Percentiles rank a stretch among this genome's conserved stretches.
phyloP scores from a whole-genome alignment of 2,329 filamentous ascomycete genomes.

The Apiospora marii region DNA sequence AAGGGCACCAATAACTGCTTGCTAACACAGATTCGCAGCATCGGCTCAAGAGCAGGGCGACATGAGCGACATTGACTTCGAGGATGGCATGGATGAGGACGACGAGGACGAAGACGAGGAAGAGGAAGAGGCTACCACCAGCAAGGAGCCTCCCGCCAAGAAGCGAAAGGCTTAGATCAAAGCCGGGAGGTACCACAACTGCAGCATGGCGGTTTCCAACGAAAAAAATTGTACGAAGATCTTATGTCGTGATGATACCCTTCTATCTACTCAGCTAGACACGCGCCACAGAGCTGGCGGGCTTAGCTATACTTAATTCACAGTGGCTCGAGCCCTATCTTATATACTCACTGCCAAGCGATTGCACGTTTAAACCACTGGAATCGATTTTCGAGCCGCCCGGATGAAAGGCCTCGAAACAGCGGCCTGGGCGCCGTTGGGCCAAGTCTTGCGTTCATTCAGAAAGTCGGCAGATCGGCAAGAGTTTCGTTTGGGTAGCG shows the following conservation, averaged over 20 bases:
- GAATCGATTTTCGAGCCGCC: neutral
- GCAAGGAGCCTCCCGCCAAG: constrained; percentile 28
- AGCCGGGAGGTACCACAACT: neutral
- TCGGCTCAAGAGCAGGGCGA: constrained; percentile 64
- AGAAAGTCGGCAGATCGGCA: constrained; percentile 5
- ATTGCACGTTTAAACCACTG: neutral
- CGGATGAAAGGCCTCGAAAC: neutral
- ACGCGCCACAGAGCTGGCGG: constrained; percentile 4
- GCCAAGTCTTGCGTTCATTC: constrained; percentile 2
- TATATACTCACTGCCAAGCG: neutral
- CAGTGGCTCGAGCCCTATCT: neutral
- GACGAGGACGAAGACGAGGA: constrained; percentile 26
- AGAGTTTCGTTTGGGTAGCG: neutral
- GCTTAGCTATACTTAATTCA: neutral
- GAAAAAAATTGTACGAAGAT: constrained; percentile 54
- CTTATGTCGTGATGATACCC: constrained; percentile 35
- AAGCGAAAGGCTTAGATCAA: constrained; percentile 27
- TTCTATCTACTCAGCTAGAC: constrained; percentile 18
- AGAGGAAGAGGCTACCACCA: neutral
- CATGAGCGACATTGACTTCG: constrained; percentile 62
- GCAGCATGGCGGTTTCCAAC: neutral
- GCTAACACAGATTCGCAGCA: constrained; percentile 26
- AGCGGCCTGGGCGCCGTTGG: neutral
- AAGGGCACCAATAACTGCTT: neutral
- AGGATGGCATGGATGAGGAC: constrained; percentile 45